Percentiles rank a stretch among this genome's conserved stretches.
phyloP scores from a whole-genome alignment of 108 stramenopile species.

The Pseudonitzschia multiseries region DNA sequence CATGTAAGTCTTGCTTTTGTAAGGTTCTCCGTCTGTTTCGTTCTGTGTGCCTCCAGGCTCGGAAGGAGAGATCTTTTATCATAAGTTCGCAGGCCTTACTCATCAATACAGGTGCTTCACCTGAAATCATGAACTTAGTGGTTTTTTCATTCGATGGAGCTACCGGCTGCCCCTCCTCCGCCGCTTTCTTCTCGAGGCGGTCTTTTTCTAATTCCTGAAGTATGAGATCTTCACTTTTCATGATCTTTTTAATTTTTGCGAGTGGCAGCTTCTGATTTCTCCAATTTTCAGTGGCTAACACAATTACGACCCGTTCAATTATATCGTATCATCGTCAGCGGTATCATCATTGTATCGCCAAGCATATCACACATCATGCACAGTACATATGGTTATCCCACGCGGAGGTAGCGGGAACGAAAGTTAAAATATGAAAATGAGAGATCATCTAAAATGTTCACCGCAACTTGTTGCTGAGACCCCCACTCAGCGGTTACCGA shows the following conservation, averaged over 20 bases:
- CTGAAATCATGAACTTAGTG: slow-evolving; percentile 65
- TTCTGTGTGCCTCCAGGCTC: slow-evolving; percentile 66
- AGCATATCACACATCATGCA: background rate
- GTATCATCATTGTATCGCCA: too few relatives aligned
- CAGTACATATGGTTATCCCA: background rate
- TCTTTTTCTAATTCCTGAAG: slow-evolving; percentile 32
- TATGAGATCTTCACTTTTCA: slow-evolving; percentile 91
- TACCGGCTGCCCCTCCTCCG: slow-evolving; percentile 21
- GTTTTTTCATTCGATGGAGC: slow-evolving; percentile 17
- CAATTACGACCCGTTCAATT: too few relatives aligned
- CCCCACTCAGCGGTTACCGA: too few relatives aligned
- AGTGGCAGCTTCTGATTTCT: slow-evolving; percentile 69
- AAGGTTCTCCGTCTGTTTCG: slow-evolving; percentile 55
- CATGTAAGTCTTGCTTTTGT: slow-evolving; percentile 61
- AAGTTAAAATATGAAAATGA: background rate
- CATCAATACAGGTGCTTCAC: slow-evolving; percentile 63
- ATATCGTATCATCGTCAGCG: background rate
- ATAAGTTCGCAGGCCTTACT: slow-evolving; percentile 75
- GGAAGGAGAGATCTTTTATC: slow-evolving; percentile 58
- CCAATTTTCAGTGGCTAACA: slow-evolving; percentile 56
- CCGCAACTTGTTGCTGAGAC: background rate
- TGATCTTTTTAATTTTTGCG: slow-evolving; percentile 94
- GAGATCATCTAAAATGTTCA: background rate
- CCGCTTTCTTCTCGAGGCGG: slow-evolving; percentile 23
- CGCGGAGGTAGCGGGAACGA: background rate